Base-by-base conservation (phyloP, 768 basidiomycete species). In the Suillus fuscotomentosus region DNA sequence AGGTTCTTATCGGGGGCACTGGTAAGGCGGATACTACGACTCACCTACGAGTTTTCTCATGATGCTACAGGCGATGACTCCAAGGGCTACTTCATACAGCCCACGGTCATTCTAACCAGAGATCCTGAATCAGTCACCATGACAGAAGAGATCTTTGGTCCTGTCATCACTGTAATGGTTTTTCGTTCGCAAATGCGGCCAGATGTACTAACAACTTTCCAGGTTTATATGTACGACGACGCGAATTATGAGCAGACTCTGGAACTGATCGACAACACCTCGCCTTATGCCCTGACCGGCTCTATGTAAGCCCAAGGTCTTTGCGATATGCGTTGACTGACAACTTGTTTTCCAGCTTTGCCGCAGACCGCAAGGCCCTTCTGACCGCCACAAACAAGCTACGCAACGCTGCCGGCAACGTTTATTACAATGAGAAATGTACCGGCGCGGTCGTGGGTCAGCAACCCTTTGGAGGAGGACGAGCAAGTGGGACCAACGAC, bases 341-440 rank as follows among this genome's bases (percentile, higher is more conserved):
- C 34, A 50, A 55, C 50, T 14, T 50, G 54, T 5, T 15, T 43
- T 59, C 60, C 72, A 95, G 95, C 77, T 98, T 98, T 80, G 82
- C 95, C 14, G 70, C 83, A 3, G 92, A 95, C 69, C 91, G 97
- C 69, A 82, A 85, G 34, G 94, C 90, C 7, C 85, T 98, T 63
- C 78, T 95, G 67, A 79, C 80, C 41, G 93, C 95, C 2, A 89
- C 94, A 50, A 90, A 91, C 79, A 84, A 83, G 62, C 84, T 99
- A 51, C 90, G 95, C 63, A 91, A 97, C 78, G 83, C 95, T 1
- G 94, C 97, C 3, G 97, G 97, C 3, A 99, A 98, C 76, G 88
- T 97, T 63, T 99, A 99, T 81, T 94, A 95, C 80, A 98, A 98
- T 77, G 96, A 98, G 70, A 96, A 97, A 77, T 99, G 95, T 78